phyloP scores from a whole-genome alignment of 192 early-diverging fungal genomes.

The Coemansia guatemalensis region DNA sequence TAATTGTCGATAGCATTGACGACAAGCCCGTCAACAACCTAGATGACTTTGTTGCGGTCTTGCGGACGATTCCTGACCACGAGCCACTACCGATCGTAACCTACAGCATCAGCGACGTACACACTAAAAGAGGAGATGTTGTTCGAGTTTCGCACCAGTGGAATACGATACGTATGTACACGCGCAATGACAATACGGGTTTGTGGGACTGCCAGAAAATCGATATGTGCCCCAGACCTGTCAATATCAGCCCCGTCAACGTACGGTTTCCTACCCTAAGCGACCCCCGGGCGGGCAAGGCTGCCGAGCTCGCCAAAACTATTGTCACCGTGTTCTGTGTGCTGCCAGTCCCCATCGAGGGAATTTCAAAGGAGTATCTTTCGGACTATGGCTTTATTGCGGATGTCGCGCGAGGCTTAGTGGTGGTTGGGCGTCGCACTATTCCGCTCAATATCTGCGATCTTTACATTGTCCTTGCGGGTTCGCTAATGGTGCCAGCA shows the following conservation, averaged over 20 bases:
- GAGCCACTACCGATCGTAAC: conserved; percentile 22
- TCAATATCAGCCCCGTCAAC: conserved; percentile 13
- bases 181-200: conserved; percentile 41
- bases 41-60: conserved; percentile 64
- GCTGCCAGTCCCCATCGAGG: conserved; percentile 32
- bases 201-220: conserved; percentile 39
- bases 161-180: conserved; percentile 37
- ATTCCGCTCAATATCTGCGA: conserved; percentile 80
- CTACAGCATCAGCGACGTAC: conserved; percentile 24
- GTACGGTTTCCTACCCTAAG: conserved; percentile 23
- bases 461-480: conserved; percentile 79
- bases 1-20: conserved; percentile 64
- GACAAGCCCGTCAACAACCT: conserved; percentile 65
- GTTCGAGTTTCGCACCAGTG: conserved; percentile 25
- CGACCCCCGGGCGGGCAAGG: conserved; percentile 22
- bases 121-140: conserved; percentile 9
- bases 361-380: conserved; percentile 6
- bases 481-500: conserved; percentile 86
- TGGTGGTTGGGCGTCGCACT: conserved; percentile 79
- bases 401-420: conserved; percentile 74
- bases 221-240: conserved; percentile 10
- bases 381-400: conserved; percentile 71
- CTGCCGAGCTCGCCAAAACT: conserved; percentile 26
- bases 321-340: conserved; percentile 28
- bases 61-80: conserved; percentile 61